Conservation (phyloP, 2,329 filamentous ascomycete species). For the Davidsoniella eucalypti region DNA sequence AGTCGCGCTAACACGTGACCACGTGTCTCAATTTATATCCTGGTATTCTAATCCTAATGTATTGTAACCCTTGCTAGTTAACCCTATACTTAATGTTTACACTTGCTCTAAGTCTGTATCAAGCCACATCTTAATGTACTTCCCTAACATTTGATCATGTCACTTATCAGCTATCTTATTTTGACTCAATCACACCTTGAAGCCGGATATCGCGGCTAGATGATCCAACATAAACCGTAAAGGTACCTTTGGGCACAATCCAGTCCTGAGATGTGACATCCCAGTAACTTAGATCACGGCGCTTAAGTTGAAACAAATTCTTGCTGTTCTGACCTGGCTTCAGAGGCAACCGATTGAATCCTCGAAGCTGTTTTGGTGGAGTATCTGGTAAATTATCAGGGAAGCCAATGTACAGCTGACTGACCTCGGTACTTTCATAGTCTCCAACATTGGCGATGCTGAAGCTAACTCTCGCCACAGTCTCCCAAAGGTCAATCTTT, state of each 20-base stretch:
- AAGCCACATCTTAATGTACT: too few relatives aligned
- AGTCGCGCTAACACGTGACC: slow-evolving; percentile 4
- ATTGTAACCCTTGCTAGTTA: slow-evolving; percentile 1
- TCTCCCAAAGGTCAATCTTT: slow-evolving; percentile 45
- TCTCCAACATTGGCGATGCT: slow-evolving; percentile 44
- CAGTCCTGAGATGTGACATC: slow-evolving; percentile 53
- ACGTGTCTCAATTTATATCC: slow-evolving; percentile 5
- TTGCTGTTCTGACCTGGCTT: slow-evolving; percentile 39
- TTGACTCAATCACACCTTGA: slow-evolving; percentile 17
- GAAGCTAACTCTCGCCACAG: slow-evolving; percentile 36
- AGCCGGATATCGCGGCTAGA: slow-evolving; percentile 28
- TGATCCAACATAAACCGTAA: slow-evolving; percentile 27
- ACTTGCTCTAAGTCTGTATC: too few relatives aligned
- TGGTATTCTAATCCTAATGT: not conserved
- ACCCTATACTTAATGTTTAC: not conserved
- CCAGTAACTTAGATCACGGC: slow-evolving; percentile 51
- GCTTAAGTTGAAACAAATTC: slow-evolving; percentile 37
- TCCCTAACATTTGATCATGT: too few relatives aligned
- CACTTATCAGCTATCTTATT: too few relatives aligned
- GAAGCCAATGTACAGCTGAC: slow-evolving; percentile 32
- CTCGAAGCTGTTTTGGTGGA: slow-evolving; percentile 45
- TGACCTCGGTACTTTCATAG: slow-evolving; percentile 34
- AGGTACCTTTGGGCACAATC: slow-evolving; percentile 31
- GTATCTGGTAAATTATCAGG: slow-evolving; percentile 42
- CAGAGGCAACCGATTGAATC: slow-evolving; percentile 47